phyloP scores from a whole-genome alignment of 306 rosid genomes.

The Quercus agrifolia region DNA sequence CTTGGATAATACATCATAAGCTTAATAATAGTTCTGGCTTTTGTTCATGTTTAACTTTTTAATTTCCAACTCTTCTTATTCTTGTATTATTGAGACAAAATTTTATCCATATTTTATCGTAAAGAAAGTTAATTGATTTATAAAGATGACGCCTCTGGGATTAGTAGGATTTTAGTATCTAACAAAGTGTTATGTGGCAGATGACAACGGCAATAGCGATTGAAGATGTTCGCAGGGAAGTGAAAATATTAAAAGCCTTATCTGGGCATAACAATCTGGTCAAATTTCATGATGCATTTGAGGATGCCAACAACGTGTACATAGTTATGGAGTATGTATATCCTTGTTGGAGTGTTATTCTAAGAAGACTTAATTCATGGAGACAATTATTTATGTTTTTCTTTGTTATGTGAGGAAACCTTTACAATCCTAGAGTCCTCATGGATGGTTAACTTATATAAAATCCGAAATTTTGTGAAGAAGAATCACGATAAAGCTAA shows the following conservation, averaged over 20 bases:
- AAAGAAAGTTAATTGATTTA: background rate
- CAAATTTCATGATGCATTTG: slow-evolving; percentile 82
- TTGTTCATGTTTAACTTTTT: background rate
- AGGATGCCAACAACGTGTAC: slow-evolving; percentile 81
- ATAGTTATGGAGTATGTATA: slow-evolving; percentile 94
- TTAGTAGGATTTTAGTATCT: background rate
- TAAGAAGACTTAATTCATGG: background rate
- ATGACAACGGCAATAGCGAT: slow-evolving; percentile 91
- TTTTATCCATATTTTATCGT: background rate
- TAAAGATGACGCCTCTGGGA: background rate
- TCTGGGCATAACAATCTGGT: slow-evolving; percentile 87
- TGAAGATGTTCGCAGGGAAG: slow-evolving; percentile 97
- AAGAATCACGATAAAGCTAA: background rate
- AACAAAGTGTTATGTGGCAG: slow-evolving; percentile 48
- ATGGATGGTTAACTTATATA: background rate
- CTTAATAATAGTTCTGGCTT: background rate
- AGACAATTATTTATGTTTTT: background rate
- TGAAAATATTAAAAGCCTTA: slow-evolving; percentile 87
- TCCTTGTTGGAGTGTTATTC: background rate
- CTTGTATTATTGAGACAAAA: background rate
- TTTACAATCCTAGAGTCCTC: background rate
- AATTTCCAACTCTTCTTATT: background rate
- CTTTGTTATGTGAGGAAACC: background rate
- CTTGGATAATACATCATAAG: background rate
- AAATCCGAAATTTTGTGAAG: background rate